Evolutionary conservation across 306 rosid species (phyloP).

Genomic region (Pachyrhizus erosus): DNA sequence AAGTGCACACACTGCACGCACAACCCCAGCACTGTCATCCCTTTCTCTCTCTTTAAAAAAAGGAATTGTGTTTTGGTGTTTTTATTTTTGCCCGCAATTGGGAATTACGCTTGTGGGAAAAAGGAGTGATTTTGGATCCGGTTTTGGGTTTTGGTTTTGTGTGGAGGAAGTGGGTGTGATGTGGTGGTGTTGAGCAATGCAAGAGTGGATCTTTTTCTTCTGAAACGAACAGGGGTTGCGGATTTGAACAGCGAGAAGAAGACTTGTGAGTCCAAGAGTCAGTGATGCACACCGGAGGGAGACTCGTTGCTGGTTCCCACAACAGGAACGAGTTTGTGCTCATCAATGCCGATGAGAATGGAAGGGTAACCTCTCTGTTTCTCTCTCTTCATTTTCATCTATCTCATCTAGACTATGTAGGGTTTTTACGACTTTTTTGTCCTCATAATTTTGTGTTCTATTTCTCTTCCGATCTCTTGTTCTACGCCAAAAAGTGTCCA

Average conservation of each 20-base stretch:
- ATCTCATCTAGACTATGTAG: background rate
- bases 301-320: constrained; percentile 98
- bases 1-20: constrained; percentile 18
- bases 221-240: background rate
- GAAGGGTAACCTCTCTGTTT: constrained; percentile 57
- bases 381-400: background rate
- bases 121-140: constrained; percentile 41
- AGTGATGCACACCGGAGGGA: constrained; percentile 87
- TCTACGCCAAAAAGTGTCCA: background rate
- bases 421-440: constrained; percentile 35
- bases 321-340: constrained; percentile 96
- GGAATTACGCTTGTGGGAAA: background rate
- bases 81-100: background rate
- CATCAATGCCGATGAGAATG: constrained; percentile 97
- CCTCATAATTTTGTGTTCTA: background rate
- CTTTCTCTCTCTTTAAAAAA: background rate
- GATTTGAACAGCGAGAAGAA: constrained; percentile 19
- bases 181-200: constrained; percentile 39
- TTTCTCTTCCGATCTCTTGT: constrained; percentile 28
- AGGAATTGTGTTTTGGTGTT: background rate
- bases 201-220: constrained; percentile 53
- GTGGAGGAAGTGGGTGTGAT: constrained; percentile 18
- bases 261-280: constrained; percentile 4
- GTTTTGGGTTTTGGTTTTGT: constrained; percentile 44
- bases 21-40: background rate